Conservation (phyloP, 805 yeast species). For the Candida schatavii region DNA sequence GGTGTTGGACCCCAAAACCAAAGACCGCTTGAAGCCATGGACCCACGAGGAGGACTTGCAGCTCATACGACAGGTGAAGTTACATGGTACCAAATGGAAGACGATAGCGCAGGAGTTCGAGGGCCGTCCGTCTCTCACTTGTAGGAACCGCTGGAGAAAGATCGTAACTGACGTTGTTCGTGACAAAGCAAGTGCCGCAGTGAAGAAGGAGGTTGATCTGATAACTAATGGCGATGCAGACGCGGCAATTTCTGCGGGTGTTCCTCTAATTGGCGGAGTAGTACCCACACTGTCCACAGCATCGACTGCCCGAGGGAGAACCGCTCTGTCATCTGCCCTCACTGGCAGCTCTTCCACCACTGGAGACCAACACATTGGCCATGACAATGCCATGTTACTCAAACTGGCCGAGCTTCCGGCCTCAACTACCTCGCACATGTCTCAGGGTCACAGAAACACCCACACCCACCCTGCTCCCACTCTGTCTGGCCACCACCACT, state of each 20-base stretch:
- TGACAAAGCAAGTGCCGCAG: conserved; percentile 55
- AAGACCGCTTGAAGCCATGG: conserved; percentile 80
- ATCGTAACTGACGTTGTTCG: conserved; percentile 72
- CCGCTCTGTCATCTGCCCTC: background rate
- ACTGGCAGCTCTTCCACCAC: background rate
- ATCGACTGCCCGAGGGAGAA: too few species aligned
- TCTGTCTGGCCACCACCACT: background rate
- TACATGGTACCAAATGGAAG: conserved; percentile 87
- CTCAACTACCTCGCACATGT: background rate
- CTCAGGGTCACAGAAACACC: background rate
- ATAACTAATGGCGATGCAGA: conserved; percentile 26
- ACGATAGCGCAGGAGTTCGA: conserved; percentile 67
- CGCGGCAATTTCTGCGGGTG: background rate
- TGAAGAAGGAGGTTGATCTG: conserved; percentile 58
- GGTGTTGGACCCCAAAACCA: conserved; percentile 78
- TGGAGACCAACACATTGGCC: background rate
- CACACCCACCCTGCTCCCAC: background rate
- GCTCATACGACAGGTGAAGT: conserved; percentile 64
- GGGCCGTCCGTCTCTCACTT: conserved; percentile 83
- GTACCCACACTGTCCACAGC: too few species aligned
- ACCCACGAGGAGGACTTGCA: conserved; percentile 68
- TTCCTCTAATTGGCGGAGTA: background rate
- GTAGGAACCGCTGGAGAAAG: conserved; percentile 91
- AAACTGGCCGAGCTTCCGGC: background rate
- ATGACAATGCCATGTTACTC: background rate